These are phyloP conservation scores for Simplicillium sp. DNA, from an alignment of 2,329 filamentous ascomycete genomes.

Conservation along the genomic window DNA sequence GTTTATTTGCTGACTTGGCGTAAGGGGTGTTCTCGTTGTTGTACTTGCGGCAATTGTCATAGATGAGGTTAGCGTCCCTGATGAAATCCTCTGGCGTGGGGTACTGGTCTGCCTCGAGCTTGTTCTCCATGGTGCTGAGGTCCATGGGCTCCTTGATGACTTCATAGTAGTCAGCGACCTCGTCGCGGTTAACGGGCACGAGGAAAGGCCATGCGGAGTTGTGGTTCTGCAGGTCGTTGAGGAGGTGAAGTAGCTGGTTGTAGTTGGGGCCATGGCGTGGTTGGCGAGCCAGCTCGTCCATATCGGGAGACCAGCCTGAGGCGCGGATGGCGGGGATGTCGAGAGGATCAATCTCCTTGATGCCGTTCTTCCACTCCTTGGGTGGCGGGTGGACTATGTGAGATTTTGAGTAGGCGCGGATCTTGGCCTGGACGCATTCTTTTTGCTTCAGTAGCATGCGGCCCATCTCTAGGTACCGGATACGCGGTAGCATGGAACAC, in stretches of 20 bases:
- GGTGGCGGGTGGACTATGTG: conserved; percentile 83
- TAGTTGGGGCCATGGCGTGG: conserved; percentile 95
- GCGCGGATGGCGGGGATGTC: conserved; percentile 80
- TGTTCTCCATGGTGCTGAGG: conserved; percentile 87
- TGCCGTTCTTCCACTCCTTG: conserved; percentile 71
- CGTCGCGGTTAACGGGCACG: conserved; percentile 86
- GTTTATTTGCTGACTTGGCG: conserved; percentile 85
- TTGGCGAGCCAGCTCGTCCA: conserved; percentile 93
- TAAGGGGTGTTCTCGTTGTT: conserved; percentile 95
- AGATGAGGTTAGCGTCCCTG: conserved; percentile 78
- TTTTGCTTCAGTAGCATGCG: conserved; percentile 97
- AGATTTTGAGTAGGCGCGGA: conserved; percentile 79
- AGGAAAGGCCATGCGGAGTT: conserved; percentile 91
- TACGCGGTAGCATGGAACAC: conserved; percentile 90
- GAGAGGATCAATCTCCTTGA: conserved; percentile 71
- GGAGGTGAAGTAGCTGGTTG: conserved; percentile 82
- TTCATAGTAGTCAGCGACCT: conserved; percentile 97
- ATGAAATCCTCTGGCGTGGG: conserved; percentile 87
- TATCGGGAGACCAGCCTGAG: conserved; percentile 92
- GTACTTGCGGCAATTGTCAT: conserved; percentile 91
- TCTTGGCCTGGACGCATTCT: conserved; percentile 89
- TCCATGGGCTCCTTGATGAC: conserved; percentile 99
- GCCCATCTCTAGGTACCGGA: conserved; percentile 86
- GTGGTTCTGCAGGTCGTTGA: conserved; percentile 94
- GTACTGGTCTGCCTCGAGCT: conserved; percentile 90